Evolutionary conservation across 2,329 filamentous ascomycete species (phyloP).

Genomic region (Aspergillus fumigatus): DNA sequence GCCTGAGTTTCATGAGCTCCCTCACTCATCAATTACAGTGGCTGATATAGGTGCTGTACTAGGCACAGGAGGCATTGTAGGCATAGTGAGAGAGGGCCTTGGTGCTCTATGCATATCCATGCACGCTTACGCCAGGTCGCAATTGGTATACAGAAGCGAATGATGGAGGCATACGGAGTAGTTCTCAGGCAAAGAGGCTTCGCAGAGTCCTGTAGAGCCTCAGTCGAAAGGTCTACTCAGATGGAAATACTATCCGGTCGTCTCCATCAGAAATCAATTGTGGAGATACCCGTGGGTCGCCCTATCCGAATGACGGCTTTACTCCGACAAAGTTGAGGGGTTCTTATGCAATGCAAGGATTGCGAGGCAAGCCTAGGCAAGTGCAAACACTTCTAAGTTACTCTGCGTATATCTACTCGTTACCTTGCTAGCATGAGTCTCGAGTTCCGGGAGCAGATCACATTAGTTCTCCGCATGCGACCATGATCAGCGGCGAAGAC

Average conservation of each 20-base stretch:
- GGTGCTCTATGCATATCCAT: background rate
- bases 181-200: background rate
- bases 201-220: background rate
- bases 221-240: background rate
- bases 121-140: background rate
- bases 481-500: background rate
- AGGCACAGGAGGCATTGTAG: background rate
- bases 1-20: background rate
- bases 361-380: background rate
- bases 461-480: conserved; percentile 1
- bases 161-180: background rate
- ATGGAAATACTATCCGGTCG: background rate
- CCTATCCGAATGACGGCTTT: background rate
- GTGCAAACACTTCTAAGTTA: background rate
- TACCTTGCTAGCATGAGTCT: background rate
- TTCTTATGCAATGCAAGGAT: background rate
- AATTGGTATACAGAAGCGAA: background rate
- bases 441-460: background rate
- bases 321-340: background rate
- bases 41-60: background rate
- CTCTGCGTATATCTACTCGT: background rate
- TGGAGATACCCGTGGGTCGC: background rate
- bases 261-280: background rate
- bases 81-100: no score
- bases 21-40: background rate